Evolutionary conservation across 345 rosid species (phyloP).

Genomic region (Microcos paniculata): DNA sequence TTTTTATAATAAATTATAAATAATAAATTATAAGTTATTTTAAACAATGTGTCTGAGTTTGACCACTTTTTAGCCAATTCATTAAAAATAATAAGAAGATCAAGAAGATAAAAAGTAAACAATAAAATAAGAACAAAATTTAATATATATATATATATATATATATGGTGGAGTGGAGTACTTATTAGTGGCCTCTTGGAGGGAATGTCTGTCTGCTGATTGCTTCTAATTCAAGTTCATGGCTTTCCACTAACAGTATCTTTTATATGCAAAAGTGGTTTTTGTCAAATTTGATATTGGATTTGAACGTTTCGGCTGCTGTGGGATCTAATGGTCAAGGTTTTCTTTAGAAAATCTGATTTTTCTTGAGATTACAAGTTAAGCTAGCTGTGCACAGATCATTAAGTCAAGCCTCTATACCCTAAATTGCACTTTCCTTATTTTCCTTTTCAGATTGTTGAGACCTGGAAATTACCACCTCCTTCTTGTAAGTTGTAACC

Average conservation of each 20-base stretch:
- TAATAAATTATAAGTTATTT: background rate
- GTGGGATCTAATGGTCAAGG: background rate
- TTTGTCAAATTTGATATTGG: background rate
- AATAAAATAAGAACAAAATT: background rate
- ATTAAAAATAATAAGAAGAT: background rate
- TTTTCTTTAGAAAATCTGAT: background rate
- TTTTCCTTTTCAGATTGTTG: background rate
- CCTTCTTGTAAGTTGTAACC: background rate
- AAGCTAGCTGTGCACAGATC: background rate
- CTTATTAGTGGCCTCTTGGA: constrained; percentile 23
- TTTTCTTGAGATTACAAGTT: background rate
- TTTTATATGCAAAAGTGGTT: background rate
- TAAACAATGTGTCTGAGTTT: constrained; percentile 14
- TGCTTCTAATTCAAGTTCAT: constrained; percentile 22
- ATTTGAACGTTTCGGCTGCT: constrained; percentile 4
- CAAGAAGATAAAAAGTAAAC: background rate
- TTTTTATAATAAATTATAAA: background rate
- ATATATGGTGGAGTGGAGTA: background rate
- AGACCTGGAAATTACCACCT: background rate
- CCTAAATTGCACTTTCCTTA: background rate
- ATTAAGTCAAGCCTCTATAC: background rate
- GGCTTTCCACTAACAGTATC: constrained; percentile 20
- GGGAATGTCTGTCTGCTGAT: constrained; percentile 34
- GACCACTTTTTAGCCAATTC: constrained; percentile 15
- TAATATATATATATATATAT: no score